These are phyloP conservation scores for Geoglossum glabrum DNA, from an alignment of 495 filamentous ascomycete genomes.

Conservation along the genomic window DNA sequence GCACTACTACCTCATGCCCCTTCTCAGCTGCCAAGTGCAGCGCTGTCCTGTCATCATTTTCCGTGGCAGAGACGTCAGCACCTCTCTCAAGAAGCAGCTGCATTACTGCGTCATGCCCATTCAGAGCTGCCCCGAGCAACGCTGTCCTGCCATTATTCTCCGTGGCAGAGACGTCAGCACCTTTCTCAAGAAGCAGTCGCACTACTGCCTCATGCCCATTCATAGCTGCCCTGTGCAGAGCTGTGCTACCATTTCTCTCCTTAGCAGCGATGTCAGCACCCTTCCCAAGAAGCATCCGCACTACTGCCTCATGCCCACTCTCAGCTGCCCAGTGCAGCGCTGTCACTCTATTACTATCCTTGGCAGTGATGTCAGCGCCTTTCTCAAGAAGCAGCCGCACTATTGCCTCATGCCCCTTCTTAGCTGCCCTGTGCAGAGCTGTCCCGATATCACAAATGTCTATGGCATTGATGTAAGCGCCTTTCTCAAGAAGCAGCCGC, in stretches of 20 bases:
- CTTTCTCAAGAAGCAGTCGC: not conserved
- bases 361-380: not conserved
- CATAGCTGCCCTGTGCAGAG: not conserved
- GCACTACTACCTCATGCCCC: not conserved
- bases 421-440: not conserved
- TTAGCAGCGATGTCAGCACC: not conserved
- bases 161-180: not conserved
- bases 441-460: not conserved
- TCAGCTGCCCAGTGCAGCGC: not conserved
- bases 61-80: too few species aligned
- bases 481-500: too few species aligned
- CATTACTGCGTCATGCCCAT: too few species aligned
- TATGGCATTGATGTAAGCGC: not conserved
- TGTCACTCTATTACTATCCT: not conserved
- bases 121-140: too few species aligned
- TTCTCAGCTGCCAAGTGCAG: too few species aligned
- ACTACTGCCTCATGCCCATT: not conserved
- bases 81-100: too few species aligned
- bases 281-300: too few species aligned
- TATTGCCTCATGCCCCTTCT: not conserved
- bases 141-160: too few species aligned
- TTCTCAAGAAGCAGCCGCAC: not conserved
- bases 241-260: not conserved
- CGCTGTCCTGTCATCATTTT: too few species aligned
- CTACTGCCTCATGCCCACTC: not conserved